Evolutionary conservation across 768 basidiomycete genomes (phyloP), one percentile per base, ranked within the genome.

Genomic region (Leccinum rimulosum): DNA sequence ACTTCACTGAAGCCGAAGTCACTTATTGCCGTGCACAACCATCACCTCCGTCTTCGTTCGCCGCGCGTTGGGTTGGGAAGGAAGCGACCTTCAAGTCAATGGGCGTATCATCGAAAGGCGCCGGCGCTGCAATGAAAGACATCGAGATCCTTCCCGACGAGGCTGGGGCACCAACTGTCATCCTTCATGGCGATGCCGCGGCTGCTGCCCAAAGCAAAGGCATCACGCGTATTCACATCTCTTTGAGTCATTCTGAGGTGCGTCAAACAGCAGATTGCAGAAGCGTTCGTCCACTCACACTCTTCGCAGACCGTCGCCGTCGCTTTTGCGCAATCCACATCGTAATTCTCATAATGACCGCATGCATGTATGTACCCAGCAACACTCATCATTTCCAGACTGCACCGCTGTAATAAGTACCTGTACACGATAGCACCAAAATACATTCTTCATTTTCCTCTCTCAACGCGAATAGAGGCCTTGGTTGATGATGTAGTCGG

Each of bases 61-160:
- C 97, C 22, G 95, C 91, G 36, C 90, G 95, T 57, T 99, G 97
- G 96, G 91, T 84, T 30, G 96, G 93, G 54, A 99, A 98, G 76
- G 97, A 98, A 74, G 96, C 95, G 3, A 86, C 90, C 55, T 98
- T 98, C 87, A 98, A 98, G 78, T 91, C 94, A 5, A 82, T 99
- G 1, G 91, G 93, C 22, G 89, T 94, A 48, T 77, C 87, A 19
- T 94, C 92, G 4, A 90, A 93, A 74, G 97, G 97, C 40, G 96
- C 95, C 11, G 91, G 84, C 6, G 95, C 97, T 17, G 80, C 89
- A n/a, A 88, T 98, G 89, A 91, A 91, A 75, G 95, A 98, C 64
- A 98, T 99, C 60, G 97, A 98, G 74, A 95, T 98, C 66, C 79
- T 96, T 59, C 87, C 90, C 50, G 83, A 88, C 68, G 78, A 79